Percentiles rank a stretch among this genome's conserved stretches.
phyloP scores from a whole-genome alignment of 129 eudicot species.

The Arctium minus region DNA sequence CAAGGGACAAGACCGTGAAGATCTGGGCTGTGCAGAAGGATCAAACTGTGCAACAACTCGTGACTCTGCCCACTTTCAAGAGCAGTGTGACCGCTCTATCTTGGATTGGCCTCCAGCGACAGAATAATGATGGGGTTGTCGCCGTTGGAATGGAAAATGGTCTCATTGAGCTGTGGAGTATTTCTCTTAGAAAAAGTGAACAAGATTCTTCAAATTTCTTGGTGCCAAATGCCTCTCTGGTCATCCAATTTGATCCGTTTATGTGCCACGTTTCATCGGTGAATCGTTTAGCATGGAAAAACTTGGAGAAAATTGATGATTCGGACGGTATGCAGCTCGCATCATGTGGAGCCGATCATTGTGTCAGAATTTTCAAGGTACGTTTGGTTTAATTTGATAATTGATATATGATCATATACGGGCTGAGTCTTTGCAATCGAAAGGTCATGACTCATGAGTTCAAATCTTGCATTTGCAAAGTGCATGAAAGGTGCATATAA shows the following conservation, averaged over 20 bases:
- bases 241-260: slow-evolving; percentile 60
- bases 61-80: slow-evolving; percentile 58
- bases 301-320: slow-evolving; percentile 42
- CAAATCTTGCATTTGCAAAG: not conserved
- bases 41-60: slow-evolving; percentile 38
- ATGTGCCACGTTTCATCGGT: slow-evolving; percentile 86
- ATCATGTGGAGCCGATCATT: slow-evolving; percentile 88
- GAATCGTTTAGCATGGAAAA: slow-evolving; percentile 71
- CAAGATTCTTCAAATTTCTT: slow-evolving; percentile 11
- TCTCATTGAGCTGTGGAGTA: slow-evolving; percentile 73
- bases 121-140: slow-evolving; percentile 48
- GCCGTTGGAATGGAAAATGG: slow-evolving; percentile 94
- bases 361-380: slow-evolving; percentile 74
- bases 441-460: not conserved
- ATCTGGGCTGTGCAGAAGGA: slow-evolving; percentile 67
- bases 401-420: not conserved
- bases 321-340: slow-evolving; percentile 61
- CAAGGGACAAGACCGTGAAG: slow-evolving; percentile 87
- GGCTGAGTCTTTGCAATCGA: not conserved
- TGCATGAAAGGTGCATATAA: not conserved
- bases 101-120: slow-evolving; percentile 58
- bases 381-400: slow-evolving; percentile 23
- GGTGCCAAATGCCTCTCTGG: slow-evolving; percentile 38
- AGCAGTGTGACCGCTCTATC: slow-evolving; percentile 84
- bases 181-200: slow-evolving; percentile 32